Conservation (phyloP, 352 stramenopile species). For the Globisporangium splendens region DNA sequence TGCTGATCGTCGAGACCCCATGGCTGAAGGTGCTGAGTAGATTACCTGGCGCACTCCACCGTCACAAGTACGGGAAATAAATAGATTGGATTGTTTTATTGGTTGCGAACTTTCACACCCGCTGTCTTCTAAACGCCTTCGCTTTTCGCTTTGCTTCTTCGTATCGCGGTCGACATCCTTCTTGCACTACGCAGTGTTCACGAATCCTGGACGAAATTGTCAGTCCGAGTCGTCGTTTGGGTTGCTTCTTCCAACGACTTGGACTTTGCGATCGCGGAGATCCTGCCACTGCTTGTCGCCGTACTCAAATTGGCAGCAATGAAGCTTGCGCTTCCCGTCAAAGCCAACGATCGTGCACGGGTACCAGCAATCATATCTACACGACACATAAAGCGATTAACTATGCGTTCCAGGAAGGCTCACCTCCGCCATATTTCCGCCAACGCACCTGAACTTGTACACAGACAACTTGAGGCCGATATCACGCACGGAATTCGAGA, state of each 20-base stretch:
- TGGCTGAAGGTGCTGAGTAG: constrained; percentile 86
- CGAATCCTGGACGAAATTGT: not conserved
- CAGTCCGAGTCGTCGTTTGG: constrained; percentile 1
- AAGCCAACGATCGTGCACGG: constrained; percentile 72
- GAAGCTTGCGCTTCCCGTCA: constrained; percentile 62
- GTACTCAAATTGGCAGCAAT: constrained; percentile 81
- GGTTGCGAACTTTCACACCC: not conserved
- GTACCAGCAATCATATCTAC: constrained; percentile 83
- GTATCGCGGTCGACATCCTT: not conserved
- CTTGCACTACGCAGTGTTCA: not conserved
- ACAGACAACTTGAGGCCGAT: constrained; percentile 62
- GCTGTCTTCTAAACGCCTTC: constrained; percentile 1
- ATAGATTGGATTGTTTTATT: constrained; percentile 26
- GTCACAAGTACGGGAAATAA: constrained; percentile 88
- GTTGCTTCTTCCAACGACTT: constrained; percentile 33
- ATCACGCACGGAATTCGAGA: constrained; percentile 52
- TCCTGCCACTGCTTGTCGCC: constrained; percentile 83
- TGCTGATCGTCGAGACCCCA: constrained; percentile 80
- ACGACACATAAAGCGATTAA: not conserved
- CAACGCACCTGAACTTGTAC: constrained; percentile 57
- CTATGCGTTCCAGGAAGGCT: too few species aligned
- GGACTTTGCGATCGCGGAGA: constrained; percentile 40
- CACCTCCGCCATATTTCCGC: not conserved
- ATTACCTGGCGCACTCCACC: constrained; percentile 72
- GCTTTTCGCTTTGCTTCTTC: constrained; percentile 1